Conservation (phyloP, 352 stramenopile species). For the Pythium dissimile region DNA sequence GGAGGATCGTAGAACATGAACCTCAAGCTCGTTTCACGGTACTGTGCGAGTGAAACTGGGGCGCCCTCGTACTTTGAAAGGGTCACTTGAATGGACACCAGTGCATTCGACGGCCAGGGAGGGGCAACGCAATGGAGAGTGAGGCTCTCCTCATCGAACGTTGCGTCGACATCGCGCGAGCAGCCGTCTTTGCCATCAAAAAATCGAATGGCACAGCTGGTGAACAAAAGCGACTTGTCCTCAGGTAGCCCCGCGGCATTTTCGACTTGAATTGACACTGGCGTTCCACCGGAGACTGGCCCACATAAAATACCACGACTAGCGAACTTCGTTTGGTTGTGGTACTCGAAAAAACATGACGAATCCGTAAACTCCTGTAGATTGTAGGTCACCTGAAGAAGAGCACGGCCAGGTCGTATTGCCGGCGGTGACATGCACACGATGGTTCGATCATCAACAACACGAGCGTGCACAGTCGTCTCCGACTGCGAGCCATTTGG, state of each 20-base stretch:
- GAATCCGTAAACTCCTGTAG: slow-evolving; percentile 68
- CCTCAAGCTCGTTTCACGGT: slow-evolving; percentile 41
- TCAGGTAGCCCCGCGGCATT: slow-evolving; percentile 38
- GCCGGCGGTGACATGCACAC: slow-evolving; percentile 40
- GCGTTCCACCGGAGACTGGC: slow-evolving; percentile 50
- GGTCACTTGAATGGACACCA: slow-evolving; percentile 40
- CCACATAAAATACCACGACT: slow-evolving; percentile 50
- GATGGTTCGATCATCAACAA: slow-evolving; percentile 54
- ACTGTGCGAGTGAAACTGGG: slow-evolving; percentile 23
- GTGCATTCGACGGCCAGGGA: slow-evolving; percentile 53
- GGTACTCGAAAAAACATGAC: slow-evolving; percentile 68
- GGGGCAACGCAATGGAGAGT: slow-evolving; percentile 40
- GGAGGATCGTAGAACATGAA: slow-evolving; percentile 77
- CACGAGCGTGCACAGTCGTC: slow-evolving; percentile 41
- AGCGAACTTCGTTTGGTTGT: slow-evolving; percentile 37
- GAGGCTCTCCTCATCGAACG: slow-evolving; percentile 33
- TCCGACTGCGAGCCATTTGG: slow-evolving; percentile 26
- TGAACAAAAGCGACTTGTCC: slow-evolving; percentile 29
- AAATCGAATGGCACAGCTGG: slow-evolving; percentile 43
- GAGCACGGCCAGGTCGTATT: slow-evolving; percentile 30
- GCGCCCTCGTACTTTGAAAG: slow-evolving; percentile 15
- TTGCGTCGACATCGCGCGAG: slow-evolving; percentile 29
- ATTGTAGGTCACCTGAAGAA: slow-evolving; percentile 67
- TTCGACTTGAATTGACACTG: slow-evolving; percentile 38
- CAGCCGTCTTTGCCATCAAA: slow-evolving; percentile 28